Evolutionary conservation across 345 rosid genomes (phyloP).

Genomic region (Stellera chamaejasme): DNA sequence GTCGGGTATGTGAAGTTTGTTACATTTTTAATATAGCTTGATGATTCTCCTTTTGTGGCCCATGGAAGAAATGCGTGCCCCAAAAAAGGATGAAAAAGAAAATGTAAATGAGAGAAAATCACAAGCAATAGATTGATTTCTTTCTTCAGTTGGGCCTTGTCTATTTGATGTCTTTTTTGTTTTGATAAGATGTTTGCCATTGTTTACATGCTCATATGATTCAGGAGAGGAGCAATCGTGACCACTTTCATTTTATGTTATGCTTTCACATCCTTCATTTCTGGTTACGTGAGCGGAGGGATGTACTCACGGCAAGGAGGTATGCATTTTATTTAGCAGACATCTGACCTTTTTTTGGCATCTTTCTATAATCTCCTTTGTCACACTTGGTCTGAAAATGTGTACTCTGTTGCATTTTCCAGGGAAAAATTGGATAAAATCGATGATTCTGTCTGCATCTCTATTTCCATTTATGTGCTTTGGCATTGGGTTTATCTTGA

Average conservation of each 20-base stretch:
- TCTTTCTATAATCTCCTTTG: neutral
- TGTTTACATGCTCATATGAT: conserved; percentile 2
- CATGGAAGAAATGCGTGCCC: no score
- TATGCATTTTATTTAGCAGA: conserved; percentile 24
- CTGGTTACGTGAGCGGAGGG: conserved; percentile 99
- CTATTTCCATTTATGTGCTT: conserved; percentile 90
- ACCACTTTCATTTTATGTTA: conserved; percentile 95
- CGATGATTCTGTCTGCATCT: conserved; percentile 92
- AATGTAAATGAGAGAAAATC: no score
- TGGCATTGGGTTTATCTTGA: conserved; percentile 77
- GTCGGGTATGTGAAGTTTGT: conserved; percentile 54
- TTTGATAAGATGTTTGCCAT: no score
- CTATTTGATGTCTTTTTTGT: no score
- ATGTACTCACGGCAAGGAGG: conserved; percentile 99
- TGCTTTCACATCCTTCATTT: conserved; percentile 90
- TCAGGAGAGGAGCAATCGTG: conserved; percentile 99
- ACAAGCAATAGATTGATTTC: no score
- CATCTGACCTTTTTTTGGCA: neutral
- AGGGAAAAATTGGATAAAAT: conserved; percentile 95
- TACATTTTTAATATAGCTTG: no score
- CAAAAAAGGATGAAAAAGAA: no score
- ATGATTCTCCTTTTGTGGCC: no score
- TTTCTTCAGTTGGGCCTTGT: no score
- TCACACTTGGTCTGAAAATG: neutral
- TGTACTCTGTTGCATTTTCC: conserved; percentile 11